Conservation (phyloP, 768 basidiomycete genomes). For the Hypsizygus marmoreus region DNA sequence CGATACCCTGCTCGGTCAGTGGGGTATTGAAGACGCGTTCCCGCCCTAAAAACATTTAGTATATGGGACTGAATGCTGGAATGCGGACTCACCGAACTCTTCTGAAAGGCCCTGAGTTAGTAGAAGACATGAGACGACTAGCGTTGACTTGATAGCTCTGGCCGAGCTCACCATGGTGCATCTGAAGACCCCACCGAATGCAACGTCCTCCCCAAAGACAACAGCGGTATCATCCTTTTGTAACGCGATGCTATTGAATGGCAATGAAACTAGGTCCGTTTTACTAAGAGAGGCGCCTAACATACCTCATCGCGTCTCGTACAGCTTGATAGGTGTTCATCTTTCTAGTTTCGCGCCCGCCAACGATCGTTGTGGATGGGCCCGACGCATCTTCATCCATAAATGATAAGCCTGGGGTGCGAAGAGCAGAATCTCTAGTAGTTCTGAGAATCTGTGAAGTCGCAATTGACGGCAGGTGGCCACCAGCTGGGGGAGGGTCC, state of each 20-base stretch:
- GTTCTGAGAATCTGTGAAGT: slow-evolving; percentile 63
- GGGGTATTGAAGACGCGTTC: slow-evolving; percentile 97
- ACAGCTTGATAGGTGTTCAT: slow-evolving; percentile 97
- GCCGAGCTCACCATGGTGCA: slow-evolving; percentile 75
- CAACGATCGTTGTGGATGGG: slow-evolving; percentile 49
- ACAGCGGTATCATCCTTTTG: slow-evolving; percentile 85
- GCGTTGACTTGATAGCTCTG: neutral
- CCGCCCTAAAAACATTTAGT: slow-evolving; percentile 50
- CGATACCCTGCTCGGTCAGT: slow-evolving; percentile 90
- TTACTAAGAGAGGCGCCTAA: neutral
- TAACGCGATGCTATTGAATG: slow-evolving; percentile 64
- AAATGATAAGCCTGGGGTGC: slow-evolving; percentile 76
- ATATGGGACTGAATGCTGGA: neutral
- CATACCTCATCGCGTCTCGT: slow-evolving; percentile 83
- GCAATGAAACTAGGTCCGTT: neutral
- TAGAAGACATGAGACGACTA: neutral
- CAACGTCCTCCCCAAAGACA: slow-evolving; percentile 90
- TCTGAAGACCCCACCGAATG: slow-evolving; percentile 93
- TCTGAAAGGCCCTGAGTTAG: slow-evolving; percentile 78
- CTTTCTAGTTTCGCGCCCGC: slow-evolving; percentile 85
- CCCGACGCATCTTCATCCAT: slow-evolving; percentile 55
- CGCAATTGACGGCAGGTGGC: slow-evolving; percentile 73
- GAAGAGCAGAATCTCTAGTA: slow-evolving; percentile 70
- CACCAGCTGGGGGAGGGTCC: slow-evolving; percentile 77
- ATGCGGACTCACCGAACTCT: slow-evolving; percentile 72